A percentile compares a stretch with the other conserved stretches of the same genome.
Conservation (phyloP, 805 yeast species). For the Ogataea neopini region DNA sequence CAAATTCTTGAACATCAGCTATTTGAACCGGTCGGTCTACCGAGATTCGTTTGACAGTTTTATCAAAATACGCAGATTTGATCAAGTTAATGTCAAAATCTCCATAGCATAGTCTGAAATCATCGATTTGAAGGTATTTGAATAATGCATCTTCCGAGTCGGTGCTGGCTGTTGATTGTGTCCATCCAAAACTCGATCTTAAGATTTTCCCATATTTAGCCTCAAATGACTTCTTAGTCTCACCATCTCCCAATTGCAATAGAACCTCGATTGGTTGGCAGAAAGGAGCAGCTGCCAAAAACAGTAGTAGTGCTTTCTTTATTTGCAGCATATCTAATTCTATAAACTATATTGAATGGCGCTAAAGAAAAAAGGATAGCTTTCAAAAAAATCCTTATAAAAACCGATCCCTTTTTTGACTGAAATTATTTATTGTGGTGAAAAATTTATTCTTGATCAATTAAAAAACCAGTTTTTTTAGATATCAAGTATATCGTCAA, state of each 20-base stretch:
- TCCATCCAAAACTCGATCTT: neutral
- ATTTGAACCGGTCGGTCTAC: conserved; percentile 37
- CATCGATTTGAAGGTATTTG: conserved; percentile 29
- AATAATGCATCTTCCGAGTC: conserved; percentile 12
- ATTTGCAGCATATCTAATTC: neutral
- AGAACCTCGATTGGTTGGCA: conserved; percentile 9
- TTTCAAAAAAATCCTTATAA: neutral
- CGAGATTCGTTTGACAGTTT: conserved; percentile 38
- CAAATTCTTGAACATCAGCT: conserved; percentile 41
- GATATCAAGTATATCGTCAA: conserved; percentile 15
- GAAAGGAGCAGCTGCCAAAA: neutral
- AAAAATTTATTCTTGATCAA: neutral
- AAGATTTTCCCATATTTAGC: conserved; percentile 11
- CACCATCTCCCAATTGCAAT: conserved; percentile 14
- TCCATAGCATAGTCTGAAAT: conserved; percentile 39
- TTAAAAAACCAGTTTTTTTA: neutral
- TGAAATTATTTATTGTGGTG: neutral
- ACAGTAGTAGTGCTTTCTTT: neutral
- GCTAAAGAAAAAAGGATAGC: neutral
- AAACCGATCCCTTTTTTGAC: neutral
- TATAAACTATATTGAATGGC: neutral
- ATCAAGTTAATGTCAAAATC: conserved; percentile 35
- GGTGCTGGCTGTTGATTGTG: neutral
- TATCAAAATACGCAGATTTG: conserved; percentile 37
- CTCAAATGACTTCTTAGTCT: conserved; percentile 13